phyloP scores from a whole-genome alignment of 2,329 filamentous ascomycete species.

The Coniella vitis region DNA sequence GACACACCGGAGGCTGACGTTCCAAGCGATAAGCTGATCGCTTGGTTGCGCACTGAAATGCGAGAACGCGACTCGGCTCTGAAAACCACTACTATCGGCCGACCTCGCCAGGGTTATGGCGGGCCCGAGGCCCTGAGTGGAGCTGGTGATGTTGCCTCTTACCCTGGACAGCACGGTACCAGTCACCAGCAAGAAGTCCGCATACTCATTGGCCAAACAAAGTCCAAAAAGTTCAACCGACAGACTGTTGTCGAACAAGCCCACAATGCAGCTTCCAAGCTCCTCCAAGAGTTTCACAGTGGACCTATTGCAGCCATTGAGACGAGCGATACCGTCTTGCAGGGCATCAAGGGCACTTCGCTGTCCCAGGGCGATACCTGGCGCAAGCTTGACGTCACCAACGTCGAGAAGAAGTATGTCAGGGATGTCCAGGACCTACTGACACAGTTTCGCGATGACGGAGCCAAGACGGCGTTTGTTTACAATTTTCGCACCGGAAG shows the following conservation, averaged over 20 bases:
- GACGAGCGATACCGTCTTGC: constrained; percentile 75
- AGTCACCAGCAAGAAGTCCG: constrained; percentile 64
- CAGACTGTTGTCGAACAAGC: constrained; percentile 79
- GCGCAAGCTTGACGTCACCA: constrained; percentile 70
- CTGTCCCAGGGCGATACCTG: constrained; percentile 78
- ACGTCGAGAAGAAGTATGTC: constrained; percentile 74
- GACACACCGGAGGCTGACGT: constrained; percentile 73
- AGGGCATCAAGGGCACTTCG: constrained; percentile 65
- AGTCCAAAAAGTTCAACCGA: constrained; percentile 87
- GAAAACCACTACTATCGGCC: constrained; percentile 25
- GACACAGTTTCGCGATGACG: constrained; percentile 50
- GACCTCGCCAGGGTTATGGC: constrained; percentile 3
- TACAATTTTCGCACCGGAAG: constrained; percentile 85
- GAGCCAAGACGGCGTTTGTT: constrained; percentile 69
- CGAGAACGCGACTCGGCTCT: constrained; percentile 64
- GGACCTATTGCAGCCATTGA: constrained; percentile 85
- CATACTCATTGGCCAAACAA: constrained; percentile 74
- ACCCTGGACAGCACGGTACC: constrained; percentile 21
- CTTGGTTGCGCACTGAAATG: constrained; percentile 74
- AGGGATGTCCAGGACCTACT: constrained; percentile 76
- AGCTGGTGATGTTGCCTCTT: constrained; percentile 3
- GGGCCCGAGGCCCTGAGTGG: constrained; percentile 4
- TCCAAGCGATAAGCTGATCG: constrained; percentile 62
- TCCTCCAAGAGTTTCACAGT: constrained; percentile 64
- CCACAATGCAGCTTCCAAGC: constrained; percentile 48